Evolutionary conservation across 768 basidiomycete species (phyloP), one percentile per base, ranked within the genome.

Genomic region (Terana coerulea): DNA sequence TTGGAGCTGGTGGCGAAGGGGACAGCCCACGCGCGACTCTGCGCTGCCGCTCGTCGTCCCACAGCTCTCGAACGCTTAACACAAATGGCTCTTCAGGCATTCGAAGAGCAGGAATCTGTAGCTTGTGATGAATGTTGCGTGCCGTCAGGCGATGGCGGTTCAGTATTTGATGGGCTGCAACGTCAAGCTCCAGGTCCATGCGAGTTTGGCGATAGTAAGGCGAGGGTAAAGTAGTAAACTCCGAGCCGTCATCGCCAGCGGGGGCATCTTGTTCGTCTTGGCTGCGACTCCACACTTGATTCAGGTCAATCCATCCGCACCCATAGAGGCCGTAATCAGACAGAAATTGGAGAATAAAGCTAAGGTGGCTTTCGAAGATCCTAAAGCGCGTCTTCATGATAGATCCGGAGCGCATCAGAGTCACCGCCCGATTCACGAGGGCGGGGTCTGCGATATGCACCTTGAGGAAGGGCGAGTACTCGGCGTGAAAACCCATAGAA

Each of bases 321-420:
- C 95, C 95, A 60, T 94, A 95, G 22, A 98, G 75, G 51, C 91
- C 92, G 63, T 90, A 94, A 70, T 99, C 95, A 66, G 86, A 87
- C 79, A 98, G 77, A 70, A 98, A 97, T 69, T 98, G 95, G 30
- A 98, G 75, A 22, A 83, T 69, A 66, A 83, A 97, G 62, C 83
- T 87, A 63, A 98, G 75, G 70, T 99, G 95, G 55, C 85, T 89
- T 68, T 98, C 97, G 66, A 83, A 97, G 10, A 91, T 78, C 41
- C 77, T 75, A 69, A 90, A 94, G 25, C 80, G 79, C 22, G 83
- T 86, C 26, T 77, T 74, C 82, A 97, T 85, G 30, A 99, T 79
- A 2, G 83, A 82, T 28, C 92, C 92, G 9, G 89, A 87, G 52
- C 84, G 83, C 55, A 97, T 67, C 51, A 97, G 81, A 19, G 89